A percentile compares a stretch with the other conserved stretches of the same genome.
Conservation (phyloP, 2,329 filamentous ascomycete species). For the Chaetomium globosum region DNA sequence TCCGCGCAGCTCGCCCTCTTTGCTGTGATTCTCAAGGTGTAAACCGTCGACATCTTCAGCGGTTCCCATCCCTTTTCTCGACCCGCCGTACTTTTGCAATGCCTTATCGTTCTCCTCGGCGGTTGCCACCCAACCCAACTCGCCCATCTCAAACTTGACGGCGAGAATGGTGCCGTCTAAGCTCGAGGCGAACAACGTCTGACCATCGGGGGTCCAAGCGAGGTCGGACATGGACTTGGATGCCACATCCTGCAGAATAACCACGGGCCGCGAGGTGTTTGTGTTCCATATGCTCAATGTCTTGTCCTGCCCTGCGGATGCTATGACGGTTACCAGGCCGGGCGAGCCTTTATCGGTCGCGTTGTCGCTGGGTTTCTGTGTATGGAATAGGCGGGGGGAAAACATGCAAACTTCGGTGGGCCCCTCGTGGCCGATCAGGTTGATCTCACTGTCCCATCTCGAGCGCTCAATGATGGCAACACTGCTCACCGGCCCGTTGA, state of each 20-base stretch:
- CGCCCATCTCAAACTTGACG: constrained; percentile 79
- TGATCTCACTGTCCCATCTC: constrained; percentile 94
- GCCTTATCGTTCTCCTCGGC: constrained; percentile 90
- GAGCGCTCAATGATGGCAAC: constrained; percentile 94
- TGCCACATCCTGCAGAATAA: constrained; percentile 85
- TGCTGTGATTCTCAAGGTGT: constrained; percentile 85
- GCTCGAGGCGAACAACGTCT: constrained; percentile 81
- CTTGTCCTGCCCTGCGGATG: constrained; percentile 95
- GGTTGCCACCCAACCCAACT: constrained; percentile 85
- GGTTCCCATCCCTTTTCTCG: constrained; percentile 84
- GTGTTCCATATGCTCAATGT: constrained; percentile 98
- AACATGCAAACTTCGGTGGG: constrained; percentile 98
- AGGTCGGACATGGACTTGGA: constrained; percentile 93
- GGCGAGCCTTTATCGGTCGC: constrained; percentile 53
- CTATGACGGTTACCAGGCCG: constrained; percentile 82
- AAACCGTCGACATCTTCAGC: constrained; percentile 90
- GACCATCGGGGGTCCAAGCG: constrained; percentile 90
- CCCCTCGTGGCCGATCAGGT: constrained; percentile 93
- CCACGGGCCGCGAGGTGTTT: constrained; percentile 85
- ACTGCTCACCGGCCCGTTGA: constrained; percentile 95
- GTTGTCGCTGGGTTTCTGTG: constrained; percentile 63
- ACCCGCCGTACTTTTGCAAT: constrained; percentile 87
- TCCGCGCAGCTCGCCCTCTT: constrained; percentile 83
- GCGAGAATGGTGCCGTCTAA: constrained; percentile 87
- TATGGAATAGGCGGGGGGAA: constrained; percentile 85